These are phyloP conservation scores for Nicotiana attenuata DNA, from an alignment of 257 asterid genomes.

Conservation along the genomic window DNA sequence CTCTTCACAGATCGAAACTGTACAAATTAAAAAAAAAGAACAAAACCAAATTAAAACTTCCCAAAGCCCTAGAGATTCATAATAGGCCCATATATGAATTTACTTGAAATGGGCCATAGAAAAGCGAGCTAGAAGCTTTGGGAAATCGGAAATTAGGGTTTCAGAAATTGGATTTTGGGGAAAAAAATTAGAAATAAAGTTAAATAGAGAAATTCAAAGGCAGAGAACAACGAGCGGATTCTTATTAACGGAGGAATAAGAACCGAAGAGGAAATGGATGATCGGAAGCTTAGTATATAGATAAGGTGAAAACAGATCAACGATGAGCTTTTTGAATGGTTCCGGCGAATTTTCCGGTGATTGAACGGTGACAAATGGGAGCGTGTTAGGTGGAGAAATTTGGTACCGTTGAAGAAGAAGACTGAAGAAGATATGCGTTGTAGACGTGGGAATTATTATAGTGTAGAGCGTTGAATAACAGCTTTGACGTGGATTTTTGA, in stretches of 20 bases:
- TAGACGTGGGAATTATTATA: background rate
- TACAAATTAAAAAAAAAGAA: slow-evolving; percentile 12
- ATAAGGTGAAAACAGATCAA: slow-evolving; percentile 3
- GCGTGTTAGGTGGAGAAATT: background rate
- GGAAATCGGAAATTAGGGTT: slow-evolving; percentile 14
- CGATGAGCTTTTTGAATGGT: slow-evolving; percentile 19
- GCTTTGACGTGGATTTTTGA: slow-evolving; percentile 16
- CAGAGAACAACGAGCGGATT: slow-evolving; percentile 11
- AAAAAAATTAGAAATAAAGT: slow-evolving; percentile 6
- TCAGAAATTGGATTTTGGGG: slow-evolving; percentile 8
- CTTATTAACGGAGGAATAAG: slow-evolving; percentile 39
- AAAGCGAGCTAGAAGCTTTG: slow-evolving; percentile 9
- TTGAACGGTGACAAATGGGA: slow-evolving; percentile 9
- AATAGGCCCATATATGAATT: slow-evolving; percentile 24
- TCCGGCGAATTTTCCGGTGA: slow-evolving; percentile 7
- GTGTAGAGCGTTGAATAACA: slow-evolving; percentile 7
- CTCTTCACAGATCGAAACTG: slow-evolving; percentile 16
- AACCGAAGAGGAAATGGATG: slow-evolving; percentile 29
- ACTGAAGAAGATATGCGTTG: slow-evolving; percentile 35
- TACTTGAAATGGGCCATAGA: slow-evolving; percentile 2
- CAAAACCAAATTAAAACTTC: slow-evolving; percentile 13
- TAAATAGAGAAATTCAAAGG: slow-evolving; percentile 16
- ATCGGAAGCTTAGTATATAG: slow-evolving; percentile 4
- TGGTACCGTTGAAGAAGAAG: slow-evolving; percentile 5
- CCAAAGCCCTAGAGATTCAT: slow-evolving; percentile 54